Percentiles rank a stretch among this genome's conserved stretches.
Evolutionary conservation across 768 basidiomycete species (phyloP).

Genomic region (Termitomyces sp.): DNA sequence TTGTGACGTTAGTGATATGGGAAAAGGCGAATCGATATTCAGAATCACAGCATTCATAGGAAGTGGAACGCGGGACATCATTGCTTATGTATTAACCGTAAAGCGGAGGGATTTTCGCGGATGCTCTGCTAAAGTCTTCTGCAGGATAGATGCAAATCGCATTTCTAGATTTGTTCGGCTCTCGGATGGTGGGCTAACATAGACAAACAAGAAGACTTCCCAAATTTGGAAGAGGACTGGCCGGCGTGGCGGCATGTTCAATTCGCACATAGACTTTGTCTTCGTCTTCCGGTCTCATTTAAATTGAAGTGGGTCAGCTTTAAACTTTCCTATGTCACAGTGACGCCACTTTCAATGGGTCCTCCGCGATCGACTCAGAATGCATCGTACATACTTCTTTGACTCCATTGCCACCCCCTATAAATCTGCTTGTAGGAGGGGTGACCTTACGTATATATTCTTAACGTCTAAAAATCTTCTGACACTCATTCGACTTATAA

Average conservation of each 20-base stretch:
- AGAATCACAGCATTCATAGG: constrained; percentile 50
- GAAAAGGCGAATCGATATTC: not conserved
- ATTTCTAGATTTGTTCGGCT: not conserved
- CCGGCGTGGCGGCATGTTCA: no score
- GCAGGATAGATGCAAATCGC: not conserved
- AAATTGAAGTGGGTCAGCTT: not conserved
- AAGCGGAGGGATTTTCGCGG: not conserved
- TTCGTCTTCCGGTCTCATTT: not conserved
- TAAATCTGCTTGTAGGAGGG: not conserved
- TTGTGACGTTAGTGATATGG: constrained; percentile 6
- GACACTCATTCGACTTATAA: not conserved
- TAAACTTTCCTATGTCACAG: not conserved
- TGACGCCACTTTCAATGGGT: not conserved
- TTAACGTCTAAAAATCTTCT: not conserved
- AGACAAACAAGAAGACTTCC: constrained; percentile 3
- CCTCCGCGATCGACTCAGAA: not conserved
- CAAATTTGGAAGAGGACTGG: not conserved
- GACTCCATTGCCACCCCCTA: not conserved
- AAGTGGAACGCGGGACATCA: constrained; percentile 33
- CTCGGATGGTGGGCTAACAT: not conserved
- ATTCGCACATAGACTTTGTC: not conserved
- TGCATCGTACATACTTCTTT: not conserved
- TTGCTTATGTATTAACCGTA: constrained; percentile 5
- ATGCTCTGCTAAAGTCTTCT: not conserved
- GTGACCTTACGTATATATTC: not conserved